Evolutionary conservation across 306 rosid genomes (phyloP), one percentile per base, ranked within the genome.

Genomic region (Canavalia ensiformis): DNA sequence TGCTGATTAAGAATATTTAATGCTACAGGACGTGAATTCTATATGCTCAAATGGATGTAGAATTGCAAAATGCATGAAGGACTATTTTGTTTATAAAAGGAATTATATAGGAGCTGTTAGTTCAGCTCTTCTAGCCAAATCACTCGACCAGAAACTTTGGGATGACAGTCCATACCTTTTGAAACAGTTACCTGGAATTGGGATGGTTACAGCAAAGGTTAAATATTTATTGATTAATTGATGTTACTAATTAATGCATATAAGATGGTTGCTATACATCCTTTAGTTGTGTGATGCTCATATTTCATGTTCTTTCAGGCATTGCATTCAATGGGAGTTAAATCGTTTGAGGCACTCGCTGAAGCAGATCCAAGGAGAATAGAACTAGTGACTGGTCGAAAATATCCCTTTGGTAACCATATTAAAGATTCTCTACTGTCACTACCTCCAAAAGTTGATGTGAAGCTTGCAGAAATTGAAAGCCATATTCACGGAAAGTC

Each of bases 121-220:
- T 86, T 89, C 97, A 13, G 89, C 92, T 74, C 90, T 93, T 85
- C 83, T 93, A 55, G 94, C 97, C 7, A 95, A 93, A 87, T 95
- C 99, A 56, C 77, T 95, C 33, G 79, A 87, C 86, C 99, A 95
- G 76, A 91, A 89, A 87, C 99, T 95, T 67, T 95, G 99, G 99
- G 99, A 93, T 86, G 96, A 91, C 47, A 95, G 99, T 82, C 91
- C 93, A 12, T 95, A 89, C 85, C 86, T 90, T 86, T 86, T 95
- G 92, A 95, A 91, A 87, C 99, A 95, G 78, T 85, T 95, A 83
- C 98, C 99, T 52, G 99, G 98, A 81, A 95, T 95, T 76, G 99
- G 99, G 78, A 90, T 95, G 96, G 97, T 95, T 83, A 95, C 99
- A 34, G 99, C 99, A 4, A 95, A 95, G 95, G 99, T 91, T 18